Evolutionary conservation across 2,329 filamentous ascomycete species (phyloP).

Genomic region (Lecanicillium sp.): DNA sequence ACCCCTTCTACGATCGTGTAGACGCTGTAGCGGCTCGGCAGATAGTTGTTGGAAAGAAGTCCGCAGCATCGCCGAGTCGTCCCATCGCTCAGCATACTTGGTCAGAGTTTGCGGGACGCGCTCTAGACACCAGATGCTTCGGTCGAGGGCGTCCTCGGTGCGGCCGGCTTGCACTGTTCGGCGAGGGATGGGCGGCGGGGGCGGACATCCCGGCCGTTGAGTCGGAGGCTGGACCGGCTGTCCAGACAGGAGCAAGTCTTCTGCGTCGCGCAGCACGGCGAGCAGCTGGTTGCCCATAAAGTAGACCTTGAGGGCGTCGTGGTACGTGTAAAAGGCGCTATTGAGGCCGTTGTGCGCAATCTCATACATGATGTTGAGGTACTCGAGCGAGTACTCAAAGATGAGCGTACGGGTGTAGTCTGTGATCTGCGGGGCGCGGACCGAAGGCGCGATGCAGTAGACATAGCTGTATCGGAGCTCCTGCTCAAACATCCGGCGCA

Average conservation of each 20-base stretch:
- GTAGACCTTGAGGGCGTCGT: conserved; percentile 78
- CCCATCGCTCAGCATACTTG: conserved; percentile 53
- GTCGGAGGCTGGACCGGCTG: conserved; percentile 34
- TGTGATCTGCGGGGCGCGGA: conserved; percentile 61
- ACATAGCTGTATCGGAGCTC: conserved; percentile 88
- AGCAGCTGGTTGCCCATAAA: conserved; percentile 61
- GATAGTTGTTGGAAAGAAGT: conserved; percentile 44
- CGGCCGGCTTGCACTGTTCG: conserved; percentile 27
- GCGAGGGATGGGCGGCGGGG: conserved; percentile 45
- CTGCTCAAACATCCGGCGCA: conserved; percentile 73
- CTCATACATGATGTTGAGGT: conserved; percentile 64
- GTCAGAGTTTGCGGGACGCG: conserved; percentile 44
- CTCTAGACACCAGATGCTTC: conserved; percentile 47
- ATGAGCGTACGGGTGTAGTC: conserved; percentile 73
- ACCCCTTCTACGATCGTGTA: conserved; percentile 24
- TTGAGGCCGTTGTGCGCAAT: conserved; percentile 52
- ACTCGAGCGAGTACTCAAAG: conserved; percentile 80
- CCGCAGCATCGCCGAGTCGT: conserved; percentile 44
- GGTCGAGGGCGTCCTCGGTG: conserved; percentile 41
- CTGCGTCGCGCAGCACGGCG: conserved; percentile 49
- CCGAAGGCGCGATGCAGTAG: conserved; percentile 77
- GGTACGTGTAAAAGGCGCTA: conserved; percentile 69
- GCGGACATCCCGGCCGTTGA: conserved; percentile 36
- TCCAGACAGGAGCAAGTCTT: conserved; percentile 43
- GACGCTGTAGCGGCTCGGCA: conserved; percentile 31